Base-by-base conservation (phyloP, 805 yeast species). In the Ogataea corticis region DNA sequence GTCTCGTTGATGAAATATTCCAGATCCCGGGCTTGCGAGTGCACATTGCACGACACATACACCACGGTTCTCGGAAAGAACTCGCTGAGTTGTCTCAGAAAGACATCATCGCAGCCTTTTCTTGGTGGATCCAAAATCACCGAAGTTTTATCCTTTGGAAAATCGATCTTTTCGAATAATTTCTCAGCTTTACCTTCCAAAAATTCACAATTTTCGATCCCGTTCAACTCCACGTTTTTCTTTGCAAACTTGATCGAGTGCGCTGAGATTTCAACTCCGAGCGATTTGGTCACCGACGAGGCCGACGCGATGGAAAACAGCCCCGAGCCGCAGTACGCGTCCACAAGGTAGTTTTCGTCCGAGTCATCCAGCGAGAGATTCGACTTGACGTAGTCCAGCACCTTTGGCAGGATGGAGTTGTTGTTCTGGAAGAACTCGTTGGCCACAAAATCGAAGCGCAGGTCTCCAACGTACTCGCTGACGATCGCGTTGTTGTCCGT, bases 371-470 rank as follows among this genome's bases (percentile, higher is more conserved):
- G 66, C 39, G 72, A 71, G 42, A 91, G 67, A 58, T 88, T 87
- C 7, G 80, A 75, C 48, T 84, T 79, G 14, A 94, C 99, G 62
- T 88, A 91, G 33, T 73, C 72, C 4, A 96, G 85, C 15, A 94
- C 95, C 2, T 72, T 65, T 2, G 97, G 96, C 50, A 94, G 70
- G 19, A 94, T 92, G 16, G 96, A 83, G 65, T 90, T 91, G 68
- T 92, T 92, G 69, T 92, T 92, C 68, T 92, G 99, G 74, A 94
- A 94, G 62, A 94, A 94, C 64, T 91, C 96, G 45, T 96, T 96
- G 0, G 97, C 97, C 27, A 90, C 83, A 65, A 88, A 94, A 59
- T 87, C 83, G 66, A 94, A 94, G 41, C 82, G 77, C 65, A 75
- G 80, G 2, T 92, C 96, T 48, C 79, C 76, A 35, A 86, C 77